Conservation (phyloP, 2,329 filamentous ascomycete species). For the Canariomyces notabilis region DNA sequence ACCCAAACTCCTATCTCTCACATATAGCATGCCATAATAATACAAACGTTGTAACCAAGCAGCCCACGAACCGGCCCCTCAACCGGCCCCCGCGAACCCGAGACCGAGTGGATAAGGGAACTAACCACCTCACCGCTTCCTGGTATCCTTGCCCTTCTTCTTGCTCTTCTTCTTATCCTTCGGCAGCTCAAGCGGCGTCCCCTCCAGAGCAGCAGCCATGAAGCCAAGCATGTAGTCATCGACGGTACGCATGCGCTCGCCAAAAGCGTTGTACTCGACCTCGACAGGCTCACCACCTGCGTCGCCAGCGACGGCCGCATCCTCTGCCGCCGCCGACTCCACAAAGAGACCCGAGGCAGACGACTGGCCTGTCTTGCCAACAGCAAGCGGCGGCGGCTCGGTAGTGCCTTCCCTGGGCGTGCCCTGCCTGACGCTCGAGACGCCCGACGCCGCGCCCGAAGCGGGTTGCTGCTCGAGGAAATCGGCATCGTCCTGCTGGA, state of each 20-base stretch:
- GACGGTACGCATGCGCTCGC: slow-evolving; percentile 53
- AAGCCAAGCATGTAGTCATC: slow-evolving; percentile 71
- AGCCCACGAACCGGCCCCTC: too few species aligned
- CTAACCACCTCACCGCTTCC: slow-evolving; percentile 38
- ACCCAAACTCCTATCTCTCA: not conserved
- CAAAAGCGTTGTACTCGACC: slow-evolving; percentile 54
- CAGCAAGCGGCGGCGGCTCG: slow-evolving; percentile 20
- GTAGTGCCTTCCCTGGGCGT: slow-evolving; percentile 43
- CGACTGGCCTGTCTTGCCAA: slow-evolving; percentile 8
- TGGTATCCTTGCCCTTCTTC: slow-evolving; percentile 53
- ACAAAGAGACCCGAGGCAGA: slow-evolving; percentile 37
- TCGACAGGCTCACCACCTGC: slow-evolving; percentile 34
- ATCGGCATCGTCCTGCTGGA: slow-evolving; percentile 78
- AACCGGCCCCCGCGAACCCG: too few species aligned
- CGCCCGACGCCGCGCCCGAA: slow-evolving; percentile 37
- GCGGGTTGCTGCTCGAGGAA: slow-evolving; percentile 61
- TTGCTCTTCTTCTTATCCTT: slow-evolving; percentile 61
- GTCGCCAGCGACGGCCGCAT: slow-evolving; percentile 28
- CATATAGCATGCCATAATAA: not conserved
- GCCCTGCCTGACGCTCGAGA: slow-evolving; percentile 47
- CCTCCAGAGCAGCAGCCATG: slow-evolving; percentile 59
- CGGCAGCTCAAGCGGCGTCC: slow-evolving; percentile 57
- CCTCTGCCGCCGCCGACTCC: slow-evolving; percentile 31
- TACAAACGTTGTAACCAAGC: not conserved
- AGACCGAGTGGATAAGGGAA: too few species aligned